Evolutionary conservation across 2,329 filamentous ascomycete genomes (phyloP).

Genomic region (Cytospora paraplurivora): DNA sequence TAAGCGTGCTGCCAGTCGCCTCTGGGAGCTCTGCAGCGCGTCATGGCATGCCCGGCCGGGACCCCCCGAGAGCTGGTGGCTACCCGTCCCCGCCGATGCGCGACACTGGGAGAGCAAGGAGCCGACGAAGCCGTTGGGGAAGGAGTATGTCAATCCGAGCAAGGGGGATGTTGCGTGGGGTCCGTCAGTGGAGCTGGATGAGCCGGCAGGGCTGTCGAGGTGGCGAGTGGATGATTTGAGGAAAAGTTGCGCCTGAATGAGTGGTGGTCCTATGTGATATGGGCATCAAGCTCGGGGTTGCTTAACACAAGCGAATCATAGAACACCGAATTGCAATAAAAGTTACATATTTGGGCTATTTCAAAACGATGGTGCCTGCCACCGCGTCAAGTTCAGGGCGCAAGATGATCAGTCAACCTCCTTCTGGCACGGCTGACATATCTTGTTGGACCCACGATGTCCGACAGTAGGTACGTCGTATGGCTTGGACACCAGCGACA

Average conservation of each 20-base stretch:
- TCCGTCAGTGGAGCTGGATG: conserved; percentile 44
- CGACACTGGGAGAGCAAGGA: conserved; percentile 44
- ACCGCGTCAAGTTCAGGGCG: neutral
- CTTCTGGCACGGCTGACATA: conserved; percentile 8
- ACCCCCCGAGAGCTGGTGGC: conserved; percentile 61
- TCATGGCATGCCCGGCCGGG: conserved; percentile 69
- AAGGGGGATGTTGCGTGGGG: conserved; percentile 45
- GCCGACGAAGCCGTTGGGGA: conserved; percentile 31
- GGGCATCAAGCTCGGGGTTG: neutral
- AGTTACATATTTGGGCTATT: no score
- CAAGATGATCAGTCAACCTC: conserved; percentile 31
- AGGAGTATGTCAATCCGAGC: conserved; percentile 20
- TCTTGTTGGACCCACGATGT: neutral
- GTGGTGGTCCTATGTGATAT: conserved; percentile 17
- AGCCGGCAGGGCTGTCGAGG: conserved; percentile 45
- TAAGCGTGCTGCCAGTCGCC: conserved; percentile 71
- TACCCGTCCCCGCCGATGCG: conserved; percentile 63
- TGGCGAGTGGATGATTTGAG: conserved; percentile 38
- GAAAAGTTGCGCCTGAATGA: conserved; percentile 13
- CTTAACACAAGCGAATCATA: neutral
- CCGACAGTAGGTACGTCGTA: neutral
- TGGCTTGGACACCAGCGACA: neutral
- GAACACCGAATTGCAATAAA: neutral
- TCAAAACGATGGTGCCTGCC: neutral
- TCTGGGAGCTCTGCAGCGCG: conserved; percentile 79